Evolutionary conservation across 208 protist genomes (phyloP).

Genomic region (Naegleria lovaniensis): DNA sequence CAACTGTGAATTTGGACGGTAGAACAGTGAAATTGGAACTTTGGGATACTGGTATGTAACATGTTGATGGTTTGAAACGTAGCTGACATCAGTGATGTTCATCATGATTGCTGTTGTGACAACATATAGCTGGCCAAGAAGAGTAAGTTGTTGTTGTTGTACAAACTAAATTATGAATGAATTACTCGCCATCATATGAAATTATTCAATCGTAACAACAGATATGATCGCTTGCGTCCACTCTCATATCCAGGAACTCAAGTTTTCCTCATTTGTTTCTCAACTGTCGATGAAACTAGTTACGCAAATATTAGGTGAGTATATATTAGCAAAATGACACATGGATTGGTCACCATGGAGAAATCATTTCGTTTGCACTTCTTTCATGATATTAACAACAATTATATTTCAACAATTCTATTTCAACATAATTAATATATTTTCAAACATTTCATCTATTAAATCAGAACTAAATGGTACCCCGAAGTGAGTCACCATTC

Average conservation of each 20-base stretch:
- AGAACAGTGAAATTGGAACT: constrained; percentile 54
- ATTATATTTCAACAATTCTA: too few relatives aligned
- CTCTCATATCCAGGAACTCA: not conserved
- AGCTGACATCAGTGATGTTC: not conserved
- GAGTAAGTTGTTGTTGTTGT: constrained; percentile 44
- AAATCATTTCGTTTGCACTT: too few relatives aligned
- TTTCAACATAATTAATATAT: too few relatives aligned
- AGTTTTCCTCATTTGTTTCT: not conserved
- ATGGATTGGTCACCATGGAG: too few relatives aligned
- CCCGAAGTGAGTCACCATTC: constrained; percentile 44
- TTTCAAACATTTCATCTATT: too few relatives aligned
- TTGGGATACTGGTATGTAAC: constrained; percentile 53
- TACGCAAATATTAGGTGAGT: constrained; percentile 48
- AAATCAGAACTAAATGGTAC: constrained; percentile 43
- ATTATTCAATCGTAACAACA: too few relatives aligned
- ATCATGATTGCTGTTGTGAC: not conserved
- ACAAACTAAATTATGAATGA: too few relatives aligned
- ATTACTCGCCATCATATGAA: too few relatives aligned
- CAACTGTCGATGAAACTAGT: constrained; percentile 49
- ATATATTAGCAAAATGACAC: not conserved
- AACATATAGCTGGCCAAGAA: constrained; percentile 62
- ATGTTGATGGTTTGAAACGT: too few relatives aligned
- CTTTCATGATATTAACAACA: too few relatives aligned
- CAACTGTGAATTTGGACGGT: constrained; percentile 58
- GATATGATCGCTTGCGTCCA: constrained; percentile 7